phyloP scores from a whole-genome alignment of 805 yeast species.

The Kuraishia cidri region DNA sequence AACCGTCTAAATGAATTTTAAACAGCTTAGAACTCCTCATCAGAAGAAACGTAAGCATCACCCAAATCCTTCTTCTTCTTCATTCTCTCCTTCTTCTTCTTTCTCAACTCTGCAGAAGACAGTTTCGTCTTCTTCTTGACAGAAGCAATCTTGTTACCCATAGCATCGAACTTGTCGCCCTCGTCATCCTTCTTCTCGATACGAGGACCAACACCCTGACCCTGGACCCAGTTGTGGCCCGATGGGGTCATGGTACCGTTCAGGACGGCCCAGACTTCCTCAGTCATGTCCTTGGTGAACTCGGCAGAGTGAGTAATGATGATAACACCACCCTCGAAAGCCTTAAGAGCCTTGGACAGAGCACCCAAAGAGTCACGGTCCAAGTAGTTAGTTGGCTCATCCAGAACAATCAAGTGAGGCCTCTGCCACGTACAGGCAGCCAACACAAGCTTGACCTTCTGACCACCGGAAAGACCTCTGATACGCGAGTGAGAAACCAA shows the following conservation, averaged over 20 bases:
- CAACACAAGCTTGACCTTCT: constrained; percentile 97
- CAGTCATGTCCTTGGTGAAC: constrained; percentile 98
- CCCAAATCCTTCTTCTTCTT: constrained; percentile 99
- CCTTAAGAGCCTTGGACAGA: constrained; percentile 96
- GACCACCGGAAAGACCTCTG: constrained; percentile 99
- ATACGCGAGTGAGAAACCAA: constrained; percentile 99
- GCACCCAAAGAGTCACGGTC: constrained; percentile 99
- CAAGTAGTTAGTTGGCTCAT: constrained; percentile 99
- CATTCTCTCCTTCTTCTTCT: constrained; percentile 99
- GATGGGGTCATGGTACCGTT: constrained; percentile 99
- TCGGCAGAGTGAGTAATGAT: constrained; percentile 99
- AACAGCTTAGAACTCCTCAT: too few relatives aligned
- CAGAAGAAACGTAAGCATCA: constrained; percentile 98
- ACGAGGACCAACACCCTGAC: constrained; percentile 99
- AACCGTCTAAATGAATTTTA: too few relatives aligned
- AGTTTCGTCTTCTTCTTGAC: constrained; percentile 96
- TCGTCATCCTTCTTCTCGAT: constrained; percentile 93
- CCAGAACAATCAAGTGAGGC: constrained; percentile 98
- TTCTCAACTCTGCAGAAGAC: constrained; percentile 98
- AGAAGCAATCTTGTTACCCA: constrained; percentile 99
- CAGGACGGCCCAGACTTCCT: constrained; percentile 99
- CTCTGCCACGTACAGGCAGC: constrained; percentile 99
- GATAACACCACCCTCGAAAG: constrained; percentile 99
- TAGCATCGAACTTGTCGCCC: constrained; percentile 98
- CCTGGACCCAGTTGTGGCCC: constrained; percentile 99